phyloP scores from a whole-genome alignment of 2,329 filamentous ascomycete species.

The Clarireedia homoeocarpa region DNA sequence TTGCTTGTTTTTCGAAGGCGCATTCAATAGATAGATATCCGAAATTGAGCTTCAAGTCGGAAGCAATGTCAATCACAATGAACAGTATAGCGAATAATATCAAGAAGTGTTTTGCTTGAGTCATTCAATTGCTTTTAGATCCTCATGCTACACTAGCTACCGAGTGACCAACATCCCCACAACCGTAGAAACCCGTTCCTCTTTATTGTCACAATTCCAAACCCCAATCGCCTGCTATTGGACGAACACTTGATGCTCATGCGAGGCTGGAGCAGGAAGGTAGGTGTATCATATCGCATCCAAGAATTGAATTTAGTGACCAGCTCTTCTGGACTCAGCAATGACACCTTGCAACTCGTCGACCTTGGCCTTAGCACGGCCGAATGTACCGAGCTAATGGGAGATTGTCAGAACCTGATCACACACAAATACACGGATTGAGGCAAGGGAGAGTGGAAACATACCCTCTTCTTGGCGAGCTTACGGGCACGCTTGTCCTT shows the following conservation, averaged over 20 bases:
- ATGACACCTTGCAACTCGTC: conserved; percentile 98
- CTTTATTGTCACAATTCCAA: conserved; percentile 20
- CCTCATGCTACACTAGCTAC: conserved; percentile 10
- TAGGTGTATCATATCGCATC: conserved; percentile 6
- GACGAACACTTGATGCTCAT: background rate
- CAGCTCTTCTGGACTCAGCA: conserved; percentile 80
- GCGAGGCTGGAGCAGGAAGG: too few species aligned
- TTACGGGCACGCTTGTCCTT: conserved; percentile 99
- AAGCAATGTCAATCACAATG: background rate
- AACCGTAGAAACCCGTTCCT: conserved; percentile 8
- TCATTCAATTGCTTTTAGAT: conserved; percentile 4
- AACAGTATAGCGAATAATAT: background rate
- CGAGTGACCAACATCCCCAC: background rate
- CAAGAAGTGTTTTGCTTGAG: background rate
- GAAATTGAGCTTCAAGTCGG: background rate
- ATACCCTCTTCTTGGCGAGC: conserved; percentile 97
- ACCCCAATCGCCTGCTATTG: background rate
- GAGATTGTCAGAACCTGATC: conserved; percentile 7
- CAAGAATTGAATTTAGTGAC: conserved; percentile 47
- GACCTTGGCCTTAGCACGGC: conserved; percentile 98
- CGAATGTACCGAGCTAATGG: conserved; percentile 86
- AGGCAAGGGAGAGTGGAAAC: conserved; percentile 31
- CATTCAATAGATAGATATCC: background rate
- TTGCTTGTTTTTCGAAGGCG: background rate
- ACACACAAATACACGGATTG: background rate